These are phyloP conservation scores for Paecilomyces dactylethromorphus DNA, from an alignment of 2,329 filamentous ascomycete genomes.

Conservation along the genomic window DNA sequence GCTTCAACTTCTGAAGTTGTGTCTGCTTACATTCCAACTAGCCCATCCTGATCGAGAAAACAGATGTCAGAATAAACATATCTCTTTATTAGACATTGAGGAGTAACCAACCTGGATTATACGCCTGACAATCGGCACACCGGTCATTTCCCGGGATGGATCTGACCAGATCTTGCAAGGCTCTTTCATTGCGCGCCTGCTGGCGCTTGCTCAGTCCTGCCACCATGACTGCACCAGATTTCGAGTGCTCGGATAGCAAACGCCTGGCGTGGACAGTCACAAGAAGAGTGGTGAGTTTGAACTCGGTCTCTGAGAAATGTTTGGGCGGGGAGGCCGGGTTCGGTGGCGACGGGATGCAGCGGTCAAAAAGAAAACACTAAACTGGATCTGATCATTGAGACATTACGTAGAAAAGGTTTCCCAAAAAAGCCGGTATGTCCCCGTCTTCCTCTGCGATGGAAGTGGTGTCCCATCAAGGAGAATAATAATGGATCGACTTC, in stretches of 20 bases:
- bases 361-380: neutral
- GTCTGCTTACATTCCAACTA: constrained; percentile 73
- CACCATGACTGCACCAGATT: constrained; percentile 52
- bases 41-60: constrained; percentile 64
- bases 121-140: constrained; percentile 87
- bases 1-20: neutral
- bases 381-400: neutral
- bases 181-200: constrained; percentile 92
- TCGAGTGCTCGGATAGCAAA: neutral
- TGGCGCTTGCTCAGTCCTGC: constrained; percentile 84
- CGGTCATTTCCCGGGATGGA: constrained; percentile 79
- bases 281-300: neutral
- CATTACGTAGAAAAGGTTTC: neutral
- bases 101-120: constrained; percentile 71
- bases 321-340: neutral
- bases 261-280: neutral
- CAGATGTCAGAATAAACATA: constrained; percentile 21
- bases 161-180: constrained; percentile 81
- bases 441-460: neutral
- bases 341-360: neutral
- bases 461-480: neutral
- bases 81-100: neutral
- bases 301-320: neutral
- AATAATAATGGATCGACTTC: neutral
- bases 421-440: neutral